Evolutionary conservation across 352 stramenopile species (phyloP).

Genomic region (Nothophytophthora sp.): DNA sequence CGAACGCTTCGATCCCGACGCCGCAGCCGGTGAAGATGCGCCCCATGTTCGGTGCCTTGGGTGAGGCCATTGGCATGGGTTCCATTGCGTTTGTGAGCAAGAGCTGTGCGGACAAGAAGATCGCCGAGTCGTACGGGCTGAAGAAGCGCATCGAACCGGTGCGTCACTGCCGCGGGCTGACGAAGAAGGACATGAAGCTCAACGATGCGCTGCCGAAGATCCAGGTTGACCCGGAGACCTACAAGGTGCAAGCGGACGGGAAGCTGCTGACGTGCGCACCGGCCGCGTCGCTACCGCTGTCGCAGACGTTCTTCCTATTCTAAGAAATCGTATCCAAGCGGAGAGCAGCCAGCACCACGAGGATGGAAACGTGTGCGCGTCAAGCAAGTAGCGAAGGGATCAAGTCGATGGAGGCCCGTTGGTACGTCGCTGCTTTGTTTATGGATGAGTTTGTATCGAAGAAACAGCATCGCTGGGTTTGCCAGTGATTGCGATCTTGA

Average conservation of each 20-base stretch:
- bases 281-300: conserved; percentile 83
- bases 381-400: too few species aligned
- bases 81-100: conserved; percentile 93
- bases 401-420: too few species aligned
- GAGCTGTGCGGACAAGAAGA: conserved; percentile 70
- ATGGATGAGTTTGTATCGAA: too few species aligned
- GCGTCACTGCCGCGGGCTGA: conserved; percentile 77
- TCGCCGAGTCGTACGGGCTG: conserved; percentile 78
- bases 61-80: conserved; percentile 52
- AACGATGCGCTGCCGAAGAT: conserved; percentile 95
- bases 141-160: conserved; percentile 89
- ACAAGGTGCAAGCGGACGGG: conserved; percentile 92
- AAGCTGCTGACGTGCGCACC: conserved; percentile 89
- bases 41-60: conserved; percentile 91
- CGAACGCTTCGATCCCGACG: conserved; percentile 97
- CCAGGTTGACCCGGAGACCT: conserved; percentile 96
- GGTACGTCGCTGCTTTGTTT: too few species aligned
- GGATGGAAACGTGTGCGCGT: conserved; percentile 15
- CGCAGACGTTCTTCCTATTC: conserved; percentile 95
- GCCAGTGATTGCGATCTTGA: too few species aligned
- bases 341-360: not conserved
- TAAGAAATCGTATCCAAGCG: conserved; percentile 34
- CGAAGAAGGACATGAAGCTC: conserved; percentile 97
- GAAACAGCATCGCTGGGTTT: too few species aligned
- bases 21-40: conserved; percentile 96